These are phyloP conservation scores for Lentinus brumalis DNA, from an alignment of 768 basidiomycete species.

Conservation along the genomic window DNA sequence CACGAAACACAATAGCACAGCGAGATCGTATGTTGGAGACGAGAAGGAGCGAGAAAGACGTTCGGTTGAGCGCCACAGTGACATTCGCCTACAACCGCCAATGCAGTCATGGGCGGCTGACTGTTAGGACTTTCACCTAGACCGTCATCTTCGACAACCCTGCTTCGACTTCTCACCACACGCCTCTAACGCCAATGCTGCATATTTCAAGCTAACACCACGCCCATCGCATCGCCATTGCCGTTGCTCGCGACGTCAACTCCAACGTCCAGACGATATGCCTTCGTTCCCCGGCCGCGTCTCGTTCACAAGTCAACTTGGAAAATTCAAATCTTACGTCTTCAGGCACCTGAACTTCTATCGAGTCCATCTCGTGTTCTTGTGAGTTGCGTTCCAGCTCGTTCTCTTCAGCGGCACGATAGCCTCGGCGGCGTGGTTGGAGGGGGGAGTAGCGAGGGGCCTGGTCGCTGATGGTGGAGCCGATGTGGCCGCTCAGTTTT, in stretches of 20 bases:
- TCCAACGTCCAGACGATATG: constrained; percentile 3
- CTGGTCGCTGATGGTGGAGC: neutral
- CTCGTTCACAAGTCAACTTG: constrained; percentile 1
- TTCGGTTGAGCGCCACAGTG: no score
- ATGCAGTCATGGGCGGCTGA: neutral
- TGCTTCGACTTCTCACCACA: constrained; percentile 14
- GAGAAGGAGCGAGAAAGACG: no score
- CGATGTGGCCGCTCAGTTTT: neutral
- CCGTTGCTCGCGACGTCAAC: neutral
- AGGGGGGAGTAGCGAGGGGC: neutral
- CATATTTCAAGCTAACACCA: constrained; percentile 16
- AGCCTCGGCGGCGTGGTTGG: neutral
- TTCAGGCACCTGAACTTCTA: constrained; percentile 47
- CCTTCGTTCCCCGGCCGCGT: constrained; percentile 13
- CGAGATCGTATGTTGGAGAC: no score
- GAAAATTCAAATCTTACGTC: constrained; percentile 17
- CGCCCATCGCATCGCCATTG: constrained; percentile 1
- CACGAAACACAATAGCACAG: no score
- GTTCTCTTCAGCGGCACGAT: neutral
- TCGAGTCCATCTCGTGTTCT: constrained; percentile 47
- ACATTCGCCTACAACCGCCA: no score
- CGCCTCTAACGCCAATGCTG: constrained; percentile 16
- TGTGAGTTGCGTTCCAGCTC: constrained; percentile 30
- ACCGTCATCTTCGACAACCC: constrained; percentile 10
- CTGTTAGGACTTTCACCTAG: neutral